Evolutionary conservation across 2,329 filamentous ascomycete genomes (phyloP), one percentile per base, ranked within the genome.

Genomic region (Venturia oleaginea): DNA sequence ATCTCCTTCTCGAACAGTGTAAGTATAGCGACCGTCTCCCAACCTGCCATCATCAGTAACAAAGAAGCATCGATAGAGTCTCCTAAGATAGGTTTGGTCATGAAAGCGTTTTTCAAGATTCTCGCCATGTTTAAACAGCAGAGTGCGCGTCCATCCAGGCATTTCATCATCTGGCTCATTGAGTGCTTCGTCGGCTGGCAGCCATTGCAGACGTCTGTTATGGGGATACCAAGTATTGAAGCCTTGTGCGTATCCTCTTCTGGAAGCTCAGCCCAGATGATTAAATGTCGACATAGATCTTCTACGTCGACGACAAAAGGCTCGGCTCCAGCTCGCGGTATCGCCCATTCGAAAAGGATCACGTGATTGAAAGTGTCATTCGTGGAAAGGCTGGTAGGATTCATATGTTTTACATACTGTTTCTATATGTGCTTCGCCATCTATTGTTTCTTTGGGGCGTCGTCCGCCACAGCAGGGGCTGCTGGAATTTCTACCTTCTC

Each of bases 401-500:
- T n/a, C n/a, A 2, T 40, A 15, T 40, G 10, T 40, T 11, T 10
- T 11, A 40, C 2, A 15, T 40, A 40, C 15, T 2, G 8, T 11
- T 40, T 15, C 37, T 40, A 17, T 43, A 19, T 43, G 40, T 43
- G 40, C n/a, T 24, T 54, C 48, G 27, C 27, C 6, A 8, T 57
- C 51, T 57, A 57, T 34, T 60, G 40, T n/a, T 63, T 51, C 22
- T 63, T 63, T 32, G 24, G 30, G 8, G 3, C 48, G 15, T 46
- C 27, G 22, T 57, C 32, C 27, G 17, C 62, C 15, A 63, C 62
- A 19, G 51, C 46, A 59, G 75, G 72, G 10, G 72, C 75, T 61
- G 73, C 68, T 7, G 80, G 79, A 3, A 86, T 76, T 60, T 83
- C 80, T 8, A 86, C 76, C 3, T 77, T 78, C 22, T 77, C 74